These are phyloP conservation scores for Hansenula sp. DNA, from an alignment of 1,139 yeast genomes.

Conservation along the genomic window DNA sequence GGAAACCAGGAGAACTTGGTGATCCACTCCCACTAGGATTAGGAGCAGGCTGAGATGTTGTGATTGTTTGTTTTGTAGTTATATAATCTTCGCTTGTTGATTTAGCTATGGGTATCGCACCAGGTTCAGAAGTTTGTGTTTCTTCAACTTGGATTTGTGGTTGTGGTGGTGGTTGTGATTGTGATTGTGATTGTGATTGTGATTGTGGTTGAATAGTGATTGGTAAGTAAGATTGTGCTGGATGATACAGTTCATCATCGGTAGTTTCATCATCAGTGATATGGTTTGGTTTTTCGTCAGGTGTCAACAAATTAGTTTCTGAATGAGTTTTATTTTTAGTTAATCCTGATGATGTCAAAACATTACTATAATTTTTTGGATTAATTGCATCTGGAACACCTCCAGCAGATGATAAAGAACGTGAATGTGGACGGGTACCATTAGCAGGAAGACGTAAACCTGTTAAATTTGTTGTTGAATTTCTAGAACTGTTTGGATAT, in stretches of 20 bases:
- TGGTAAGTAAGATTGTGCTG: background rate
- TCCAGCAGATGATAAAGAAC: slow-evolving; percentile 51
- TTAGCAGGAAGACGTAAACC: too few relatives aligned
- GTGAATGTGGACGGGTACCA: slow-evolving; percentile 42
- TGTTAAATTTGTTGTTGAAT: background rate
- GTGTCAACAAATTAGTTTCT: background rate
- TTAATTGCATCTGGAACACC: slow-evolving; percentile 45
- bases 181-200: background rate
- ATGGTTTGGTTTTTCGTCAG: background rate
- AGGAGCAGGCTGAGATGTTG: too few relatives aligned
- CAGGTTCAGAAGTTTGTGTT: background rate
- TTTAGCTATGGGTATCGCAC: slow-evolving; percentile 1
- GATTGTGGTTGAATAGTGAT: background rate
- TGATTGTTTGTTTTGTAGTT: background rate
- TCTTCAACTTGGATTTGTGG: slow-evolving; percentile 4
- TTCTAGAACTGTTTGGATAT: background rate
- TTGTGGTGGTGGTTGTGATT: background rate
- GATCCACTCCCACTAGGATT: too few relatives aligned
- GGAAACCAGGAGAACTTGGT: slow-evolving; percentile 1
- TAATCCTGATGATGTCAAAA: slow-evolving; percentile 5
- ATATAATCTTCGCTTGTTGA: background rate
- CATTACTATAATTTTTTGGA: slow-evolving; percentile 9
- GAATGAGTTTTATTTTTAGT: slow-evolving; percentile 2
- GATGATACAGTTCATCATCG: slow-evolving; percentile 15
- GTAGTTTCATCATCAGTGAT: slow-evolving; percentile 18